Conservation (phyloP, 495 filamentous ascomycete species). For the Bathelium albidoporum region DNA sequence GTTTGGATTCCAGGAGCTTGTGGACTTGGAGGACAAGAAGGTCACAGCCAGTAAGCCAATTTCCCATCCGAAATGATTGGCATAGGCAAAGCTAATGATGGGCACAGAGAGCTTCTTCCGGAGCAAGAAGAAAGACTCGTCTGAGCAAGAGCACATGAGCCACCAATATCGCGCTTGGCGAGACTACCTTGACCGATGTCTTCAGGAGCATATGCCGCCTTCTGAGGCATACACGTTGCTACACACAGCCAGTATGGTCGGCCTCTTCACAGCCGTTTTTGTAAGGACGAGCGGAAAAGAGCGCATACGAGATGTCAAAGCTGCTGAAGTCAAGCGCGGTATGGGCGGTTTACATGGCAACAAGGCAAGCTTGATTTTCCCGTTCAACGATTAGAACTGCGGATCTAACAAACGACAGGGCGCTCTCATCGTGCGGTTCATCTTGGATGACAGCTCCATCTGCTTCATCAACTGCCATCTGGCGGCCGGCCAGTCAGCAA, state of each 20-base stretch:
- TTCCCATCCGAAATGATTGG: neutral
- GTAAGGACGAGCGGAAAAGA: constrained; percentile 67
- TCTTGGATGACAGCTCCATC: constrained; percentile 81
- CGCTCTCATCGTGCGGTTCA: constrained; percentile 80
- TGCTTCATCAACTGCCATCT: constrained; percentile 98
- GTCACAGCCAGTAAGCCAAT: constrained; percentile 79
- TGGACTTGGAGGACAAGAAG: constrained; percentile 94
- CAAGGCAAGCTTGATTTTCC: constrained; percentile 47
- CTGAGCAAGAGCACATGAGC: constrained; percentile 89
- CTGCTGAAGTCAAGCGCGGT: constrained; percentile 82
- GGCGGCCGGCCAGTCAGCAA: constrained; percentile 84
- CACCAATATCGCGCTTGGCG: constrained; percentile 95
- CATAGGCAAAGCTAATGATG: constrained; percentile 32
- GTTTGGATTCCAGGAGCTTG: constrained; percentile 96
- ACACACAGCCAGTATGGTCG: constrained; percentile 81
- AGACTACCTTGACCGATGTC: constrained; percentile 67
- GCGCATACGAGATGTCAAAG: constrained; percentile 63
- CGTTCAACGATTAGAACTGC: neutral
- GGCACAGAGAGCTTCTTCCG: constrained; percentile 40
- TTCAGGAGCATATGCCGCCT: constrained; percentile 75
- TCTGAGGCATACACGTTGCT: constrained; percentile 73
- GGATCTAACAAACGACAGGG: constrained; percentile 39
- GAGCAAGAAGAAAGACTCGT: constrained; percentile 78
- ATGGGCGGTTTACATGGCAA: constrained; percentile 92
- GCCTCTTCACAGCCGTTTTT: constrained; percentile 92